These are phyloP conservation scores for Penicillium sp. DNA, from an alignment of 2,329 filamentous ascomycete genomes.

Conservation along the genomic window DNA sequence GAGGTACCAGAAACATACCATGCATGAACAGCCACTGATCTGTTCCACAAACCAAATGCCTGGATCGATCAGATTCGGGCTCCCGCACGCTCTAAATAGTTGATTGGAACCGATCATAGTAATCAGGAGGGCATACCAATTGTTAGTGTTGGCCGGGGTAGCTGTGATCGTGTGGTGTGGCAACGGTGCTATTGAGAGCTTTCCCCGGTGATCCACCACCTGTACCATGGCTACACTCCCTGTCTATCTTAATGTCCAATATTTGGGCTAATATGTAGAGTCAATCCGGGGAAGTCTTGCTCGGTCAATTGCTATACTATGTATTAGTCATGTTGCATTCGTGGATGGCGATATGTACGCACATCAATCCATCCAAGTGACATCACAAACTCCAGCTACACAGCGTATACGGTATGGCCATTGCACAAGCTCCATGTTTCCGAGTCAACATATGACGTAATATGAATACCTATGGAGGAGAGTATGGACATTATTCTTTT, in stretches of 20 bases:
- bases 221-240: constrained; percentile 14
- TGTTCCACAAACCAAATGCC: constrained; percentile 1
- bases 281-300: background rate
- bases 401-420: background rate
- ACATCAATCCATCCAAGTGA: background rate
- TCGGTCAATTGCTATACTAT: background rate
- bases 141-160: background rate
- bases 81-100: constrained; percentile 3
- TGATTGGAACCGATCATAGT: background rate
- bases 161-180: background rate
- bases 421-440: background rate
- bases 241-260: constrained; percentile 9
- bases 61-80: background rate
- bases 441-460: constrained; percentile 1
- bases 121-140: background rate
- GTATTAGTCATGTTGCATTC: background rate
- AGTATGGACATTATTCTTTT: background rate
- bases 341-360: background rate
- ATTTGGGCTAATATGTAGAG: background rate
- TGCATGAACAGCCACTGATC: background rate
- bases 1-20: background rate
- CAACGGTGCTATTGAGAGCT: constrained; percentile 7
- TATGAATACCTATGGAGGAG: background rate
- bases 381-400: background rate
- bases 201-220: constrained; percentile 14